Base-by-base conservation (phyloP, 768 basidiomycete species). In the Pisolithus albus region DNA sequence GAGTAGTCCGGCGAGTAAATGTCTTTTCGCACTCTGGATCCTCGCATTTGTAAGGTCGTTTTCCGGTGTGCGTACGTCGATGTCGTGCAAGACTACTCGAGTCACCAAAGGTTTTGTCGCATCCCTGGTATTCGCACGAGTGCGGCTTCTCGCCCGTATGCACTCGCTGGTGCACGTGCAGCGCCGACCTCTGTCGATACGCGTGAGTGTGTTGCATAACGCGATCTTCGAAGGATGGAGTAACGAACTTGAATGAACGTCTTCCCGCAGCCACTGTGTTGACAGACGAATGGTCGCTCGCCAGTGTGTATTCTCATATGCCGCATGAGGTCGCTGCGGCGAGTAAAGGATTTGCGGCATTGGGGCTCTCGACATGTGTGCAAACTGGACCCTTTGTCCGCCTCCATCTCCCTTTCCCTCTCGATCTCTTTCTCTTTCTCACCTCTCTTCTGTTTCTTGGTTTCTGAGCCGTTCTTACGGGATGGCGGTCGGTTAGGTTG, bases 101-200 rank as follows among this genome's bases (percentile, higher is more conserved):
- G 64, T 95, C 92, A 44, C 88, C 83, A 70, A 94, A 95, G 0
- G 86, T 88, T 72, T 88, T 91, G 46, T 78, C 80, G 67, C 92
- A 95, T 7, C 82, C 87, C 3, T 86, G 87, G 65, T 92, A 91
- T 72, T 91, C 88, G 71, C 92, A 95, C 46, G 76, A 80, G 65
- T 95, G 92, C 9, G 92, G 92, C 60, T 91, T 89, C 71, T 95
- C 92, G 37, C 92, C 92, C 5, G 92, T 93, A 64, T 95, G 92
- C 3, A 92, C 89, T 18, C 92, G 83, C 47, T 78, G 75, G 65
- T 95, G 92, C 2, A 95, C 92, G 54, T 89, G 88, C 52, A 95
- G 73, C 24, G 92, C 92, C 18, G 91, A 93, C 49, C 89, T 83
- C 88, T 95, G 66, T 44, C 56, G 59, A 47, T 54, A 42, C 55